Base-by-base conservation (phyloP, 768 basidiomycete species). In the Boletus vinaceobasis region DNA sequence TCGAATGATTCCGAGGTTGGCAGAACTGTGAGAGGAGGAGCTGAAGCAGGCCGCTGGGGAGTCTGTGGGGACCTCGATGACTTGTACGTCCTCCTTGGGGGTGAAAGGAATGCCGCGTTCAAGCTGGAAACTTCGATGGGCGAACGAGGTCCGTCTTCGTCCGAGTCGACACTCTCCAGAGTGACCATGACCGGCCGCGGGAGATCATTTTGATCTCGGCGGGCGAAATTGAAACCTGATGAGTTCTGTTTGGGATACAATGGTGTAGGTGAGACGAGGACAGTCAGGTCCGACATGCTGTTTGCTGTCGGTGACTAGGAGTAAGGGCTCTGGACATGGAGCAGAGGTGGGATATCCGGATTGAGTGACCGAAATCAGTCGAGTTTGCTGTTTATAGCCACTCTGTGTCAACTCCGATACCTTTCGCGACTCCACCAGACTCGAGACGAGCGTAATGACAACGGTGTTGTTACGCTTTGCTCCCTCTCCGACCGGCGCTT, bases 401-500 rank as follows among this genome's bases (percentile, higher is more conserved):
- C 13, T 13, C 13, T 13, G 7, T n/a, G 38, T 15, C 10, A 42
- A 42, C 27, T 44, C 29, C 37, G 37, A 38, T 10, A 35, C 13
- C 33, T 36, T 36, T 36, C 11, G 33, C 33, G 14, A 6, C n/a
- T n/a, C n/a, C n/a, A n/a, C 35, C 13, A 36, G 4, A 5, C 21
- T 26, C 10, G n/a, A 40, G 19, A 8, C 17, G 0, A 23, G 13
- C 17, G 11, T 3, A 17, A 48, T 66, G 62, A 85, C 85, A 77
- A 23, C 23, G 23, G 79, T 78, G 11, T 75, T 93, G 17, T 71
- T 98, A 15, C 86, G 97, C 15, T 98, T 99, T 70, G 97, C 96
- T 3, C 97, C 97, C 1, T 98, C 97, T 1, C 97, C 97, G 1
- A 99, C 97, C 0, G 97, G 97, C 2, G 81, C 87, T 32, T 76